phyloP scores from a whole-genome alignment of 306 rosid genomes.

The Rubus idaeus region DNA sequence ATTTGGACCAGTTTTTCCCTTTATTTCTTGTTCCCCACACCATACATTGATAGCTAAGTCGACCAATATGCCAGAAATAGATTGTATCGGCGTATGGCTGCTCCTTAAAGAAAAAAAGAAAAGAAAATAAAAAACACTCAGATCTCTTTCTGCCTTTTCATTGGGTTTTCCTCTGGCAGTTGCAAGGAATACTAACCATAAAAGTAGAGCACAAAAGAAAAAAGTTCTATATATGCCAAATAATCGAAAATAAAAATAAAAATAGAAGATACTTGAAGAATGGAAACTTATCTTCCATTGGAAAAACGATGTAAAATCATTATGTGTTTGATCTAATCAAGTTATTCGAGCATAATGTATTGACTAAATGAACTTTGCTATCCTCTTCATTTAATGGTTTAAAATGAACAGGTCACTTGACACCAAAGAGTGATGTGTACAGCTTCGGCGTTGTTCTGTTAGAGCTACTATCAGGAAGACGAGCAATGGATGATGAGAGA shows the following conservation, averaged over 20 bases:
- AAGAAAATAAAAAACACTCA: too few relatives aligned
- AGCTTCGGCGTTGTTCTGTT: conserved; percentile 81
- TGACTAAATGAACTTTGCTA: neutral
- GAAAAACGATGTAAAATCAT: neutral
- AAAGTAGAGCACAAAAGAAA: neutral
- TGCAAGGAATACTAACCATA: neutral
- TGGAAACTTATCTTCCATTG: neutral
- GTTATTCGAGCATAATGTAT: neutral
- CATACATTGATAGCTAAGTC: neutral
- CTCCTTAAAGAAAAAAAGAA: neutral
- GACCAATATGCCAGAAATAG: neutral
- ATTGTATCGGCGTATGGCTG: neutral
- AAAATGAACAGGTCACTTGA: conserved; percentile 74
- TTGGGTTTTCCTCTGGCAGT: neutral
- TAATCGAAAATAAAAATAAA: neutral
- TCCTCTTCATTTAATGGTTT: conserved; percentile 6
- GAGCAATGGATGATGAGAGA: conserved; percentile 52
- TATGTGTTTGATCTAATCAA: neutral
- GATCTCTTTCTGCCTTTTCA: neutral
- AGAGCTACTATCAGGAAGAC: conserved; percentile 75
- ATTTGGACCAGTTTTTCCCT: neutral
- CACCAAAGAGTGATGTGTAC: conserved; percentile 82
- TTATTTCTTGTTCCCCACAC: neutral
- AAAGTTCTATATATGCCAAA: neutral
- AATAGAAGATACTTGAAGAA: neutral